These are phyloP conservation scores for Entrophospora sp. DNA, from an alignment of 192 early-diverging fungal species.

Conservation along the genomic window DNA sequence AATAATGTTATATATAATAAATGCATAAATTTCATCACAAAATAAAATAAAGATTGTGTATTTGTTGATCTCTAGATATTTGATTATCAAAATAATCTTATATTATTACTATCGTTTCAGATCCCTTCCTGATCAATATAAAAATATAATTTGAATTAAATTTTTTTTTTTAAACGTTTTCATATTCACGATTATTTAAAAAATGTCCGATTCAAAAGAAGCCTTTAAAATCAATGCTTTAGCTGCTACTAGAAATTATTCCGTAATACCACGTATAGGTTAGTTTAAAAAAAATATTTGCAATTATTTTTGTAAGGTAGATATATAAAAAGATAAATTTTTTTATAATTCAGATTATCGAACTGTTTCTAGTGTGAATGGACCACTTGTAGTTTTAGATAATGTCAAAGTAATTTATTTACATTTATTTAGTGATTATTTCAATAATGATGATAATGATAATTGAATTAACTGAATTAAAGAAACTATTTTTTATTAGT, in stretches of 20 bases:
- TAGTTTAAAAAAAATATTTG: constrained; percentile 14
- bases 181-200: too few relatives aligned
- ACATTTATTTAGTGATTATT: too few relatives aligned
- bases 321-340: neutral
- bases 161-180: too few relatives aligned
- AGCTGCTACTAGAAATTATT: constrained; percentile 84
- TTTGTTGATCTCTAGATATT: too few relatives aligned
- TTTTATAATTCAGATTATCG: constrained; percentile 69
- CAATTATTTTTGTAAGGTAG: neutral
- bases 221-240: constrained; percentile 72
- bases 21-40: too few relatives aligned
- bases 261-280: constrained; percentile 82
- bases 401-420: constrained; percentile 77
- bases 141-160: too few relatives aligned
- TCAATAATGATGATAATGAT: too few relatives aligned
- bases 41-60: too few relatives aligned
- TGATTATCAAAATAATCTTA: too few relatives aligned
- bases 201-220: constrained; percentile 36
- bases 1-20: too few relatives aligned
- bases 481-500: constrained; percentile 56
- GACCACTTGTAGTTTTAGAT: constrained; percentile 96
- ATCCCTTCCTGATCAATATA: too few relatives aligned
- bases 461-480: neutral
- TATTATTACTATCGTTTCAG: too few relatives aligned
- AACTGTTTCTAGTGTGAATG: constrained; percentile 95